phyloP scores from a whole-genome alignment of 179 eudicot species.

The Sideroxylon spinosum region DNA sequence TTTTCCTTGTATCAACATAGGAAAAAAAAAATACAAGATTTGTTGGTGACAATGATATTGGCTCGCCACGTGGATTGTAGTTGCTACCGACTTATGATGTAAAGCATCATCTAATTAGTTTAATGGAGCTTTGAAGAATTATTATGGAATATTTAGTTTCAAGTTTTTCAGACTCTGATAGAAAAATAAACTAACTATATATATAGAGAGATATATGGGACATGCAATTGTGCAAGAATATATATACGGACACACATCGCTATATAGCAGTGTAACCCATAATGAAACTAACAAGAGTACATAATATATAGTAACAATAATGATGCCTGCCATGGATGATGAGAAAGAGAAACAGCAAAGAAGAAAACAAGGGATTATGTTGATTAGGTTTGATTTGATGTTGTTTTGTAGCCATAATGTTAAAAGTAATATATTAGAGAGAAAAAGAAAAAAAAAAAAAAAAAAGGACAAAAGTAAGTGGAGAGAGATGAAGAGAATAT shows the following conservation, averaged over 20 bases:
- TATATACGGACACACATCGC: too few relatives aligned
- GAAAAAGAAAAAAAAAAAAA: background rate
- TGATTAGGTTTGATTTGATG: constrained; percentile 24
- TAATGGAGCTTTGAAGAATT: background rate
- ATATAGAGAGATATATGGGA: too few relatives aligned
- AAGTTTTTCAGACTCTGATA: too few relatives aligned
- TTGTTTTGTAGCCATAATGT: background rate
- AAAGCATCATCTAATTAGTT: background rate
- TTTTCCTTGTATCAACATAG: too few relatives aligned
- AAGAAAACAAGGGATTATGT: constrained; percentile 18
- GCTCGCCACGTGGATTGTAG: too few relatives aligned
- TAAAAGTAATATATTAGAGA: background rate
- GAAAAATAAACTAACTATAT: too few relatives aligned
- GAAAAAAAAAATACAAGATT: too few relatives aligned
- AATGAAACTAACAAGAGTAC: background rate
- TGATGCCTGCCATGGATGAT: background rate
- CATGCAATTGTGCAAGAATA: too few relatives aligned
- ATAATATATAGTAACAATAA: background rate
- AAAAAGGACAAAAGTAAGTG: constrained; percentile 17
- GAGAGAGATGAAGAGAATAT: constrained; percentile 38
- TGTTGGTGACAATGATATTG: too few relatives aligned
- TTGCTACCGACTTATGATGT: background rate
- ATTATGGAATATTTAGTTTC: background rate
- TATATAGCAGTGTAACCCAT: too few relatives aligned
- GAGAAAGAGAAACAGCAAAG: background rate